These are phyloP conservation scores for Paramecium octaurelia DNA, from an alignment of 73 alveolate genomes.

Conservation along the genomic window DNA sequence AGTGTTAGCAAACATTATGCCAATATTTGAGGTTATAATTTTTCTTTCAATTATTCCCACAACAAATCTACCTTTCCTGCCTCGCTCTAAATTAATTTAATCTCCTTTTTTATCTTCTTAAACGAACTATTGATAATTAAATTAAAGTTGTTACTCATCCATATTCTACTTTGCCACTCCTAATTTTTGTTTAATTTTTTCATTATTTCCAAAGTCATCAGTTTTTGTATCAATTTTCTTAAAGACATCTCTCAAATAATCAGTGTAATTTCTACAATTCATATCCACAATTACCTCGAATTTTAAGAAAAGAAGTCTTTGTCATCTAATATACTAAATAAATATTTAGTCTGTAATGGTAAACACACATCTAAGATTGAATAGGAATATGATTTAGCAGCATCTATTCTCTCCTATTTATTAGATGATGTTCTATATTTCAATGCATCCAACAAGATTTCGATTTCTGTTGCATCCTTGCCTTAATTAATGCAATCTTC, in stretches of 20 bases:
- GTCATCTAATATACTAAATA: neutral
- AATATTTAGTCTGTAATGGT: slow-evolving; percentile 45
- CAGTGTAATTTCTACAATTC: neutral
- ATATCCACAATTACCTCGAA: neutral
- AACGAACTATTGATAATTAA: neutral
- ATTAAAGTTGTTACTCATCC: neutral
- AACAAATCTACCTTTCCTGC: slow-evolving; percentile 23
- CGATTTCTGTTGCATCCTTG: slow-evolving; percentile 43
- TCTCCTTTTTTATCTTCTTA: neutral
- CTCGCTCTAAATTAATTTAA: slow-evolving; percentile 1
- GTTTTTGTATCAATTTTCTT: neutral
- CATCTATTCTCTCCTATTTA: slow-evolving; percentile 46
- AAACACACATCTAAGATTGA: slow-evolving; percentile 55
- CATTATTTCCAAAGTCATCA: neutral
- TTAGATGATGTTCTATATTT: slow-evolving; percentile 54
- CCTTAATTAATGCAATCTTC: neutral
- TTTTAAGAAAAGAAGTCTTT: neutral
- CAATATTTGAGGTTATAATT: neutral
- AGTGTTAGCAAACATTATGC: neutral
- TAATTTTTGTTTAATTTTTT: neutral
- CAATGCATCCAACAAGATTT: slow-evolving; percentile 48
- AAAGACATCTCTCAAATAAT: neutral
- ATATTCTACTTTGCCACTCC: neutral
- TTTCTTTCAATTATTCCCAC: slow-evolving; percentile 35
- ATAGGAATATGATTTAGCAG: slow-evolving; percentile 39